A percentile compares a stretch with the other conserved stretches of the same genome.
Evolutionary conservation across 1,284 basidiomycete species (phyloP).

Genomic region (Fistulinella cinereoalba): DNA sequence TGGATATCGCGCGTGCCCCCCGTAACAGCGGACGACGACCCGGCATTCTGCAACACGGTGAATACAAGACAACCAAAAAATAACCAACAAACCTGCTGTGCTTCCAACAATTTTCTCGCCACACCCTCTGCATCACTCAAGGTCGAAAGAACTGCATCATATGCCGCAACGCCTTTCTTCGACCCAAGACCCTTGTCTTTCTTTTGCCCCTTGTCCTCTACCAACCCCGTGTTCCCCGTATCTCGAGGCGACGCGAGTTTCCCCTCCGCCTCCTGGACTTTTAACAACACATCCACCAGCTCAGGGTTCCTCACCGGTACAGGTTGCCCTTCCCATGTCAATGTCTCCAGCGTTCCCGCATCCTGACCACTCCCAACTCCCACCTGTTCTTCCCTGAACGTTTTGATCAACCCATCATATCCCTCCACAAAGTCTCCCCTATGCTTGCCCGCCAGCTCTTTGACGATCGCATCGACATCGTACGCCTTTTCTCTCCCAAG

Average conservation of each 20-base stretch:
- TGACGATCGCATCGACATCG: conserved; percentile 80
- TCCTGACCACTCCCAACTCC: conserved; percentile 40
- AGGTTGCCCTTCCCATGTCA: conserved; percentile 80
- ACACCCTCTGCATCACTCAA: conserved; percentile 87
- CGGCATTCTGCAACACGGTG: conserved; percentile 19
- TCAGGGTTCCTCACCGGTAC: conserved; percentile 90
- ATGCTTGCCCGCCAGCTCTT: conserved; percentile 62
- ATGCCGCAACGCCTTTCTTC: conserved; percentile 74
- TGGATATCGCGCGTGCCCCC: conserved; percentile 67
- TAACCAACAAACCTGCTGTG: conserved; percentile 59
- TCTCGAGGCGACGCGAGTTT: conserved; percentile 41
- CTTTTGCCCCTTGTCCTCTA: conserved; percentile 33
- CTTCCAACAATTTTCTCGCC: conserved; percentile 73
- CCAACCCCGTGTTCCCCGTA: conserved; percentile 19
- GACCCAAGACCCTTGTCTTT: conserved; percentile 49
- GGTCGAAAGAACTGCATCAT: conserved; percentile 78
- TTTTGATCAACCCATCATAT: conserved; percentile 57
- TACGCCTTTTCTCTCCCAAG: conserved; percentile 73
- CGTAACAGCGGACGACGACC: conserved; percentile 23
- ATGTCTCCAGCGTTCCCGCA: conserved; percentile 53
- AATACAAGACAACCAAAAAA: not conserved
- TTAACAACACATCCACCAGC: conserved; percentile 83
- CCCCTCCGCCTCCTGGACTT: conserved; percentile 77
- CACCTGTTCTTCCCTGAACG: conserved; percentile 48
- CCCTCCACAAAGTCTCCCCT: conserved; percentile 61